Percentiles rank a stretch among this genome's conserved stretches.
Evolutionary conservation across 192 early-diverging fungal genomes (phyloP).

Genomic region (Polychytrium aggregatum): DNA sequence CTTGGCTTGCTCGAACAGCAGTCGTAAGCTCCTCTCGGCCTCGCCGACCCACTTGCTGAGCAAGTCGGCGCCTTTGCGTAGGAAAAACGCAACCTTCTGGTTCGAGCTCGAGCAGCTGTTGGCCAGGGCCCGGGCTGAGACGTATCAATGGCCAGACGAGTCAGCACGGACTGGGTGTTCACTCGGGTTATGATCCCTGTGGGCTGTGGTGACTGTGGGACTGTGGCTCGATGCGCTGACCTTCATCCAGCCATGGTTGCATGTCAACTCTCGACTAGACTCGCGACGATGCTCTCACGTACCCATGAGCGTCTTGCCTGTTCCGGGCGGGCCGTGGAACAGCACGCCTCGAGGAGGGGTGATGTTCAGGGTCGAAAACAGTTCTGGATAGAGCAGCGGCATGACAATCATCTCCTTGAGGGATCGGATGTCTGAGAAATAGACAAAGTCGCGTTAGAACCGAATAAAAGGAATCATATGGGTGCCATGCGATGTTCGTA

Average conservation of each 20-base stretch:
- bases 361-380: constrained; percentile 45
- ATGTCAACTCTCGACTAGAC: too few species aligned
- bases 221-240: too few species aligned
- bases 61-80: constrained; percentile 60
- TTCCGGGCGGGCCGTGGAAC: constrained; percentile 56
- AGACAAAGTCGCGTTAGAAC: too few species aligned
- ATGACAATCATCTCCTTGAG: constrained; percentile 70
- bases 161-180: constrained; percentile 1
- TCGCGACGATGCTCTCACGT: constrained; percentile 23
- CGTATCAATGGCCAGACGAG: too few species aligned
- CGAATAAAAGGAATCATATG: too few species aligned
- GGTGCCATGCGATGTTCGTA: too few species aligned
- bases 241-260: too few species aligned
- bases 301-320: constrained; percentile 62
- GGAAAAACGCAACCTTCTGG: constrained; percentile 53
- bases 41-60: constrained; percentile 69
- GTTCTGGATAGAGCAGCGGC: constrained; percentile 61
- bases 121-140: constrained; percentile 27
- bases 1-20: constrained; percentile 60
- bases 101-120: constrained; percentile 35
- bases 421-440: constrained; percentile 34
- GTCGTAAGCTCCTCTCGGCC: constrained; percentile 48
- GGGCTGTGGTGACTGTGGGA: too few species aligned
- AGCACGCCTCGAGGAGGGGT: constrained; percentile 53
- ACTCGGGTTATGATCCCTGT: constrained; percentile 9